Base-by-base conservation (phyloP, 306 rosid species). In the Acacia confusa region DNA sequence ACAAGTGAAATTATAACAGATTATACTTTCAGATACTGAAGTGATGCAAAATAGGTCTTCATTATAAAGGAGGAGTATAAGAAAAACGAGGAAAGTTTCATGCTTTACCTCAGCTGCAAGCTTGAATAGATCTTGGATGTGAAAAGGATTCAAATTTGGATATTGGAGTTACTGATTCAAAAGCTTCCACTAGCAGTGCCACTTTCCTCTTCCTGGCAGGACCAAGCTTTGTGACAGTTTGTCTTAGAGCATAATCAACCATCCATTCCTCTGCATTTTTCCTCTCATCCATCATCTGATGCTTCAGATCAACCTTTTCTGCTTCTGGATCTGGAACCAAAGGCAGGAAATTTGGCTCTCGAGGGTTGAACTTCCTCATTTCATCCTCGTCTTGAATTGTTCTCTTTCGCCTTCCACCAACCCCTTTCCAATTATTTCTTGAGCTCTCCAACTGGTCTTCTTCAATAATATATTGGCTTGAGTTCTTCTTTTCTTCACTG, bases 121-220 rank as follows among this genome's bases (percentile, higher is more conserved):
- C 89, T 89, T 95, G 98, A 47, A 93, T 77, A 44, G 79, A 90
- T 74, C 88, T 82, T 22, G 87, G 57, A 41, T 84, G 89, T 36
- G 63, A 28, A 81, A 89, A 92, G 70, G 74, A 85, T 72, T 90
- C 97, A 61, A 13, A 88, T 78, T 89, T 89, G 8, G 94, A 89
- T 10, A 78, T 79, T n/a, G 98, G 96, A 72, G 74, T 81, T 17
- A 95, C 97, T 0, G 91, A 71, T 81, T 95, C 98, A 30, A 95
- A 95, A 30, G 99, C 99, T 91, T 90, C 98, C 75, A 95, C 98
- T 7, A 95, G 92, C 66, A 95, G 86, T 24, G 99, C 96, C 63
- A 93, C 99, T 83, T 92, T 93, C 92, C 85, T 95, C 92, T 95
- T 95, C 89, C 92, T 89, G 30, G 98, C 98, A 0, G 98, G 99